Evolutionary conservation across 2,329 filamentous ascomycete genomes (phyloP), one percentile per base, ranked within the genome.

Genomic region (Xylaria sp.): DNA sequence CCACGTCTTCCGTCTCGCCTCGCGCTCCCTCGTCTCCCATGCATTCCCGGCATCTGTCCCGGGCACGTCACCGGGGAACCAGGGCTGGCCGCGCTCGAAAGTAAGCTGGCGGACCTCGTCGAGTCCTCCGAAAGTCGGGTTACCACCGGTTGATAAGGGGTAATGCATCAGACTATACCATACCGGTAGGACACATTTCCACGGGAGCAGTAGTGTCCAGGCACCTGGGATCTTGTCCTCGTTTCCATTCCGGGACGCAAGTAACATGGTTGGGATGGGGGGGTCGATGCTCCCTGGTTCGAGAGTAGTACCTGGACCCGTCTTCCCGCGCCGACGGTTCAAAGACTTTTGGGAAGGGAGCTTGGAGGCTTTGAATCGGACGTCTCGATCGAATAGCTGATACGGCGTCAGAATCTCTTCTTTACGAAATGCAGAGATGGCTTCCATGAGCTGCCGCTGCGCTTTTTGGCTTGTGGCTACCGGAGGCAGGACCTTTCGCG

Each of bases 111-210:
- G 88, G 59, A 89, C 85, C 79, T 99, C 92, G 53, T 93, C 86
- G 38, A 97, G 76, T 0, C 96, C 95, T 1, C 93, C 95, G 73
- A 97, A 93, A 28, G 91, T 86, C 1, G 93, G 92, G 68, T 93
- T 97, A 0, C 91, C 90, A 7, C 94, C 94, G 0, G 90, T 92
- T 0, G 90, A 92, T 0, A 97, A 84, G 0, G 93, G 93, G 68
- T 90, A 93, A 76, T 93, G 93, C 81, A 97, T 91, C 15, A 98
- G 81, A 56, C 89, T 90, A 74, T 95, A 91, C 96, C 96, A 99
- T 38, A 97, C 84, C 0, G 93, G 89, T 42, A 89, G 84, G 42
- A 98, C 91, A 74, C 93, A 97, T 77, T 93, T 94, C 93, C 95
- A 97, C 0, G 96, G 96, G 3, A 96, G 86, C 28, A 98, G 84